Conservation (phyloP, 805 yeast genomes). For the Candida ovalis region DNA sequence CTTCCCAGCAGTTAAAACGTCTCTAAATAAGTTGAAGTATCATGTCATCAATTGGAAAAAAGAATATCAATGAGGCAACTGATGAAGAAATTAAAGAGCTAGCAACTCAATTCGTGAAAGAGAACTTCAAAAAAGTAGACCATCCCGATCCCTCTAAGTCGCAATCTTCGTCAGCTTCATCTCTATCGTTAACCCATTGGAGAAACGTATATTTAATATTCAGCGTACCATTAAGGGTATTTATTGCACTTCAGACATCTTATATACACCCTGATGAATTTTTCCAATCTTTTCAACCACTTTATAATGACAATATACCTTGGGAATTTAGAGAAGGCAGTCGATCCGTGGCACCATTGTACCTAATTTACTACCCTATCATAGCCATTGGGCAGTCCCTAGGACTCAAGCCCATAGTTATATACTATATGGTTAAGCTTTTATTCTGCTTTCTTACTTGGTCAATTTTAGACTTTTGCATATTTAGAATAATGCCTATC, state of each 20-base stretch:
- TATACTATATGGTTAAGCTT: conserved; percentile 53
- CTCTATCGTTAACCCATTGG: conserved; percentile 36
- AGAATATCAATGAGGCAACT: conserved; percentile 1
- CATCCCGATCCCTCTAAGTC: background rate
- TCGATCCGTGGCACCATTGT: conserved; percentile 68
- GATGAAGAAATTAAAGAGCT: conserved; percentile 6
- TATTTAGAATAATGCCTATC: conserved; percentile 29
- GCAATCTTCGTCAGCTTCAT: conserved; percentile 2
- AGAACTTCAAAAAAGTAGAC: conserved; percentile 1
- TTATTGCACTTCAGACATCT: conserved; percentile 64
- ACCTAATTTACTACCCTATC: conserved; percentile 67
- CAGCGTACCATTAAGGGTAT: conserved; percentile 45
- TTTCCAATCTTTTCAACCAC: conserved; percentile 81
- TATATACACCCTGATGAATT: conserved; percentile 98
- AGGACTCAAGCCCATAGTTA: conserved; percentile 39
- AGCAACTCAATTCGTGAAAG: conserved; percentile 4
- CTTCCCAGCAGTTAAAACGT: no score
- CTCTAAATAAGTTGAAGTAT: no score
- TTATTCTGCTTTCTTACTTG: conserved; percentile 35
- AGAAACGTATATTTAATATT: conserved; percentile 40
- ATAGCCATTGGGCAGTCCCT: conserved; percentile 35
- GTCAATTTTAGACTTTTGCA: conserved; percentile 29
- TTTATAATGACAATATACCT: conserved; percentile 54
- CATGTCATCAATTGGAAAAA: background rate
- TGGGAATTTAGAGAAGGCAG: conserved; percentile 78